Conservation (phyloP, 108 stramenopile genomes). For the Cyclotella baltica region DNA sequence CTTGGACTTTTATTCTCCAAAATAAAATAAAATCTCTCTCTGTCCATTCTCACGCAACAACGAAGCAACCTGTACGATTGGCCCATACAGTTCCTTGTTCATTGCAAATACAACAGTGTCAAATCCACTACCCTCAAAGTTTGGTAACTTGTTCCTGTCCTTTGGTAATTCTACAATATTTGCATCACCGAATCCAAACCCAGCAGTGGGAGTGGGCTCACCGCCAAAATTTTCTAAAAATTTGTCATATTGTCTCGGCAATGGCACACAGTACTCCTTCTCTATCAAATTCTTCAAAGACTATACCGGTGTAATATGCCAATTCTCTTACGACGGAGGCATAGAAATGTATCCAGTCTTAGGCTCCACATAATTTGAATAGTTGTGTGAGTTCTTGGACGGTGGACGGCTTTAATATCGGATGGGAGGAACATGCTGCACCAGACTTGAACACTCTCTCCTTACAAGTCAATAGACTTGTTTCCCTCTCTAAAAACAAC, state of each 20-base stretch:
- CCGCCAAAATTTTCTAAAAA: conserved; percentile 96
- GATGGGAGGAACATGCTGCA: conserved; percentile 85
- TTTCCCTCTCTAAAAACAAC: no score
- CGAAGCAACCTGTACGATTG: conserved; percentile 68
- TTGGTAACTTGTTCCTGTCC: no score
- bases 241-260: conserved; percentile 96
- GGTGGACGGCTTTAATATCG: conserved; percentile 87
- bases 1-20: conserved; percentile 91
- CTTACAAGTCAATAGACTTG: no score
- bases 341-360: conserved; percentile 95
- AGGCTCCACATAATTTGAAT: conserved; percentile 76
- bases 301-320: conserved; percentile 97
- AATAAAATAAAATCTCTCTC: conserved; percentile 88
- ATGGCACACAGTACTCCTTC: no score
- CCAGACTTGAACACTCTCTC: no score
- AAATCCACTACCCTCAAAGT: no score
- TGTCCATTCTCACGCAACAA: conserved; percentile 78
- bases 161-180: conserved; percentile 96
- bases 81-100: conserved; percentile 64
- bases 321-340: conserved; percentile 95
- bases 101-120: conserved; percentile 90
- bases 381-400: conserved; percentile 79
- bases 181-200: conserved; percentile 99
- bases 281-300: conserved; percentile 99
- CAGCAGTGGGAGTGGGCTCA: conserved; percentile 92